These are phyloP conservation scores for Arthrinium phaeospermum DNA, from an alignment of 2,329 filamentous ascomycete species.

Conservation along the genomic window DNA sequence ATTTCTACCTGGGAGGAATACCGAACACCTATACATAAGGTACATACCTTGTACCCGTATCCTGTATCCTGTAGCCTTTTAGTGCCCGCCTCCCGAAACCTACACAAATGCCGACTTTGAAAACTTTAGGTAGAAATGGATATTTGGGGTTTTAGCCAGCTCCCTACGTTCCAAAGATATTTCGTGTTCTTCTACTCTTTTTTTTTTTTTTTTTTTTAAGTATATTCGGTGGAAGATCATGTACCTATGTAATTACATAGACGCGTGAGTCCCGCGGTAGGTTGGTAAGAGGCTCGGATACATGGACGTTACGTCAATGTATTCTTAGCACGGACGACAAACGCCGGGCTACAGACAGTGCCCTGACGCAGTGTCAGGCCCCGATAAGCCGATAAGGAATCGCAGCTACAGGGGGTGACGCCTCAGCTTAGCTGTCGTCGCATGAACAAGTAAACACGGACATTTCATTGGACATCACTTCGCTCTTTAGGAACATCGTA, in stretches of 20 bases:
- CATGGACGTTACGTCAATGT: not conserved
- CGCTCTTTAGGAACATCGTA: not conserved
- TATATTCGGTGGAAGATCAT: not conserved
- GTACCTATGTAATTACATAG: not conserved
- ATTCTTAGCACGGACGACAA: not conserved
- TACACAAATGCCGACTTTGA: not conserved
- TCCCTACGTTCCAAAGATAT: not conserved
- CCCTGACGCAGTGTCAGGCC: not conserved
- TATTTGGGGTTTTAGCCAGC: not conserved
- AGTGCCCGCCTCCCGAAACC: not conserved
- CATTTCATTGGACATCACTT: not conserved
- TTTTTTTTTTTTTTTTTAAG: too few relatives aligned
- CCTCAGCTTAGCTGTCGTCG: not conserved
- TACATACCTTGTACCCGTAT: too few relatives aligned
- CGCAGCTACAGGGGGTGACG: not conserved
- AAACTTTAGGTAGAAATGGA: not conserved
- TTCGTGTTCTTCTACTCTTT: not conserved
- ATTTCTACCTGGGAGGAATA: too few relatives aligned
- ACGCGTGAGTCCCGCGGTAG: too few relatives aligned
- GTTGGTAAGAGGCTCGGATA: not conserved
- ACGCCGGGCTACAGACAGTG: not conserved
- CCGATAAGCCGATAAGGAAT: slow-evolving; percentile 10
- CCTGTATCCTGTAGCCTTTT: not conserved
- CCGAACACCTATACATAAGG: too few relatives aligned
- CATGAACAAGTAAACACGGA: not conserved